phyloP scores from a whole-genome alignment of 2,329 filamentous ascomycete genomes.

The Remersonia thermophila region DNA sequence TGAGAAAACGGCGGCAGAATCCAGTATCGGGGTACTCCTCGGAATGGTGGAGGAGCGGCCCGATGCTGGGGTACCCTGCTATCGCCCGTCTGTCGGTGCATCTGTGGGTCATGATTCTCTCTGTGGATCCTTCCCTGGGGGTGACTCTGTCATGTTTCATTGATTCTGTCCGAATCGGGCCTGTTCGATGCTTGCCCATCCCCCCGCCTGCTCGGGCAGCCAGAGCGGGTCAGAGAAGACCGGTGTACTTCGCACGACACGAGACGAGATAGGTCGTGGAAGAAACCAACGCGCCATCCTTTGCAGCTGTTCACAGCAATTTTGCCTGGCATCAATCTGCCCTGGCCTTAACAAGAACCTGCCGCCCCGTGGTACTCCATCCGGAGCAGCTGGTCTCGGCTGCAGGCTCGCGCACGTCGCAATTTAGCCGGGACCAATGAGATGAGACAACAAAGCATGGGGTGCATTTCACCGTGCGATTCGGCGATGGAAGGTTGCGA shows the following conservation, averaged over 20 bases:
- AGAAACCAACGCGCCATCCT: no score
- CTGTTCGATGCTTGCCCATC: slow-evolving; percentile 16
- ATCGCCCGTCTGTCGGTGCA: slow-evolving; percentile 3
- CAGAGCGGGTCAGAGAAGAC: no score
- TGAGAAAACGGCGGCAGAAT: slow-evolving; percentile 7
- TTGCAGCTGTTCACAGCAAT: no score
- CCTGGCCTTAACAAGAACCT: background rate
- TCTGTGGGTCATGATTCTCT: no score
- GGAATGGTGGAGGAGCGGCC: slow-evolving; percentile 1
- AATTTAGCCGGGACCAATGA: slow-evolving; percentile 26
- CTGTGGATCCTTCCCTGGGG: no score
- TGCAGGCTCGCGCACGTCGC: slow-evolving; percentile 17
- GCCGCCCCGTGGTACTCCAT: background rate
- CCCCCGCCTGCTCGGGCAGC: no score
- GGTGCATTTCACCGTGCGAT: slow-evolving; percentile 2
- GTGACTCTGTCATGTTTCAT: slow-evolving; percentile 16
- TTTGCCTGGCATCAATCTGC: no score
- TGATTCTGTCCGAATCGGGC: slow-evolving; percentile 17
- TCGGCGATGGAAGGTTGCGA: no score
- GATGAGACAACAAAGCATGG: slow-evolving; percentile 12
- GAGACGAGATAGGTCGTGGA: slow-evolving; percentile 9
- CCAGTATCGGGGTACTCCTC: no score
- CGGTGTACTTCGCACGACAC: background rate
- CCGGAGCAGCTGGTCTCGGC: slow-evolving; percentile 3
- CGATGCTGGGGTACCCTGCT: slow-evolving; percentile 8